Percentiles rank a stretch among this genome's conserved stretches.
phyloP scores from a whole-genome alignment of 2,329 filamentous ascomycete species.

The Lachnellula cervina region DNA sequence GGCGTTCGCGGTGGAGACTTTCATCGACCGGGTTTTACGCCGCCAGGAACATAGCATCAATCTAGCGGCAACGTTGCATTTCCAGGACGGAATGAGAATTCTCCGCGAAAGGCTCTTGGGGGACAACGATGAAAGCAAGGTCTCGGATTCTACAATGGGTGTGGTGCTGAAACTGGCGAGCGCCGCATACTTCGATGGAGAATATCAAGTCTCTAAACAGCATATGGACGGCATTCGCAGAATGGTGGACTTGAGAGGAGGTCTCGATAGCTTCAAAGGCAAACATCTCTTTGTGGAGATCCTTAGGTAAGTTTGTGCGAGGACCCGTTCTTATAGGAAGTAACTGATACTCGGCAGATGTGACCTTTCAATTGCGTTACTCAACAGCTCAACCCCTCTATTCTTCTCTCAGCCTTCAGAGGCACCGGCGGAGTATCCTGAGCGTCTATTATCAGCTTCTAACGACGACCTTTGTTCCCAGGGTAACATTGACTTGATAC shows the following conservation, averaged over 20 bases:
- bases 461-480: background rate
- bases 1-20: conserved; percentile 32
- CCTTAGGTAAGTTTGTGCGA: background rate
- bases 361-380: background rate
- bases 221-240: conserved; percentile 36
- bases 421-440: background rate
- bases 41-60: conserved; percentile 4
- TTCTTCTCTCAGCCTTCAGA: background rate
- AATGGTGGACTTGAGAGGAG: conserved; percentile 36
- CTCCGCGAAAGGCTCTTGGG: conserved; percentile 29
- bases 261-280: conserved; percentile 27
- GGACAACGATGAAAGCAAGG: conserved; percentile 17
- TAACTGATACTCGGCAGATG: background rate
- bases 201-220: conserved; percentile 27
- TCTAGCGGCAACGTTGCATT: conserved; percentile 23
- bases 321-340: background rate
- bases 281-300: conserved; percentile 16
- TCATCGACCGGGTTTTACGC: conserved; percentile 26
- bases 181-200: conserved; percentile 29
- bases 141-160: conserved; percentile 33
- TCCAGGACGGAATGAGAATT: conserved; percentile 27
- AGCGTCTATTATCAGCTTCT: background rate
- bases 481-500: background rate
- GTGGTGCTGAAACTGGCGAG: conserved; percentile 32
- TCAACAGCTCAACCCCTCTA: background rate